Conservation (phyloP, 345 rosid genomes). For the Linum tenue region DNA sequence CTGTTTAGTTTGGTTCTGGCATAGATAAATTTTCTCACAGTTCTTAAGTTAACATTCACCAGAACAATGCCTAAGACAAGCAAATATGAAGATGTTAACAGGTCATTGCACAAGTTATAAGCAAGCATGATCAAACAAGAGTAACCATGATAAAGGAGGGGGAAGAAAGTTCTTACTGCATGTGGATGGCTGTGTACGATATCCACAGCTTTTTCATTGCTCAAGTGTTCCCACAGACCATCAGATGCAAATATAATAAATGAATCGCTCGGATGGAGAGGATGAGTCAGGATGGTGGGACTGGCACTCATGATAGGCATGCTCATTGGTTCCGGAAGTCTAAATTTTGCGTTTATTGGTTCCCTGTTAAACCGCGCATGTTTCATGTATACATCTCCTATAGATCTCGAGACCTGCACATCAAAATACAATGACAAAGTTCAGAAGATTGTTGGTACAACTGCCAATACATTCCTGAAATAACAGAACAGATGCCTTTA, state of each 20-base stretch:
- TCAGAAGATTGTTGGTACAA: neutral
- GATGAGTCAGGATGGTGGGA: constrained; percentile 55
- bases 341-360: constrained; percentile 55
- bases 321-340: constrained; percentile 66
- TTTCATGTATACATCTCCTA: constrained; percentile 85
- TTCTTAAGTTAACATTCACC: too few relatives aligned
- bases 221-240: constrained; percentile 95
- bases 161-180: constrained; percentile 42
- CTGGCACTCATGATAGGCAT: constrained; percentile 65
- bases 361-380: constrained; percentile 49
- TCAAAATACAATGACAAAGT: constrained; percentile 15
- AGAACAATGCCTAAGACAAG: too few relatives aligned
- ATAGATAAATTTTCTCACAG: too few relatives aligned
- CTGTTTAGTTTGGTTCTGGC: too few relatives aligned
- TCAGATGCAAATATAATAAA: constrained; percentile 92
- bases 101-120: neutral
- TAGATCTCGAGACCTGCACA: constrained; percentile 75
- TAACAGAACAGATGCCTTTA: neutral
- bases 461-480: constrained; percentile 10
- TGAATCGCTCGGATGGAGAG: constrained; percentile 68
- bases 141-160: constrained; percentile 7
- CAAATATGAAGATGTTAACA: too few relatives aligned
- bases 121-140: neutral
- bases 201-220: constrained; percentile 76
- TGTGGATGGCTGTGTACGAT: constrained; percentile 70